phyloP scores from a whole-genome alignment of 768 basidiomycete genomes.

The Suillus occidentalis region DNA sequence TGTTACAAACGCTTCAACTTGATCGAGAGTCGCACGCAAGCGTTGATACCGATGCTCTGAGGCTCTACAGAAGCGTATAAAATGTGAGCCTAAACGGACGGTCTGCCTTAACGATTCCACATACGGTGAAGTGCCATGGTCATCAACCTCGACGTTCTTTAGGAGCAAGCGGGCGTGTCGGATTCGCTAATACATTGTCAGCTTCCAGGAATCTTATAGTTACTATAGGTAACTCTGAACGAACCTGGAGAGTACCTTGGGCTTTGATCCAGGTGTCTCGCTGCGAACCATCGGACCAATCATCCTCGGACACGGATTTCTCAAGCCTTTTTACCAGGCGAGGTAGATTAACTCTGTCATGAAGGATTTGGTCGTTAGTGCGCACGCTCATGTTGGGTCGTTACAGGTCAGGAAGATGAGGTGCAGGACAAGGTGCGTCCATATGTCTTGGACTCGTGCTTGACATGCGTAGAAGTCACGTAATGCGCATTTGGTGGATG shows the following conservation, averaged over 20 bases:
- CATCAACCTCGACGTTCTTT: constrained; percentile 56
- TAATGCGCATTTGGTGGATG: constrained; percentile 13
- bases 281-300: constrained; percentile 32
- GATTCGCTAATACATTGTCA: constrained; percentile 37
- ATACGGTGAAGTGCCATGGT: constrained; percentile 44
- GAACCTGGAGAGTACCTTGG: constrained; percentile 56
- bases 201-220: not conserved
- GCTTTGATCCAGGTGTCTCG: constrained; percentile 54
- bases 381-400: constrained; percentile 22
- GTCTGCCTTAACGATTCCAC: constrained; percentile 19
- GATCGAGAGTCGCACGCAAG: constrained; percentile 50
- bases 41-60: constrained; percentile 46
- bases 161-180: constrained; percentile 58
- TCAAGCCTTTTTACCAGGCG: constrained; percentile 64
- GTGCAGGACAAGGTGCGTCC: constrained; percentile 2
- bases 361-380: constrained; percentile 35
- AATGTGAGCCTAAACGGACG: not conserved
- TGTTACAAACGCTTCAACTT: constrained; percentile 51
- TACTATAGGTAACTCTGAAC: constrained; percentile 9
- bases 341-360: constrained; percentile 69
- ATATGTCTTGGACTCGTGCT: not conserved
- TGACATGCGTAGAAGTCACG: not conserved
- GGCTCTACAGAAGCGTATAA: constrained; percentile 33
- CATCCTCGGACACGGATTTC: constrained; percentile 41
- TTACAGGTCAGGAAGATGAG: constrained; percentile 9